phyloP scores from a whole-genome alignment of 169 alveolate genomes.

The Cryptosporidium xiaoi region DNA sequence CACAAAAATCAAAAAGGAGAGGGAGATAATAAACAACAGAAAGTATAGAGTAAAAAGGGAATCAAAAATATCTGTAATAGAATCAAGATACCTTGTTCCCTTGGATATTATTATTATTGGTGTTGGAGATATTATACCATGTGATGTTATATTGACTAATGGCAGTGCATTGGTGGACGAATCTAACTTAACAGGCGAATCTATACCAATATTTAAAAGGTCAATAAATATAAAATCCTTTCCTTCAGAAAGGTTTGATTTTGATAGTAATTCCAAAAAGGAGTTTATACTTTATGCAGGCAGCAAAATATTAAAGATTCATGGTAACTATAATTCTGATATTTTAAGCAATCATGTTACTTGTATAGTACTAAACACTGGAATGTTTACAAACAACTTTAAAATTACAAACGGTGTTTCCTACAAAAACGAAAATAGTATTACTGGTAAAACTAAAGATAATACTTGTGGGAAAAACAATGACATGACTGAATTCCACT shows the following conservation, averaged over 20 bases:
- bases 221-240: constrained; percentile 6
- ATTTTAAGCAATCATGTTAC: background rate
- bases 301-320: constrained; percentile 20
- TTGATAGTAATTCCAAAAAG: background rate
- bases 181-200: constrained; percentile 89
- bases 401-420: constrained; percentile 2
- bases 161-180: constrained; percentile 88
- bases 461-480: background rate
- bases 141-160: constrained; percentile 86
- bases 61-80: background rate
- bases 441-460: background rate
- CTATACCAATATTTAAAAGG: constrained; percentile 86
- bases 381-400: constrained; percentile 34
- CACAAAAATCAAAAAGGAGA: constrained; percentile 9
- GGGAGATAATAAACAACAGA: background rate
- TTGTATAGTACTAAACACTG: constrained; percentile 42
- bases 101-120: constrained; percentile 11
- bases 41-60: constrained; percentile 20
- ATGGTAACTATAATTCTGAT: background rate
- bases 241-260: background rate
- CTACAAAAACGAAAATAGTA: background rate
- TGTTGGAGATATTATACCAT: constrained; percentile 80
- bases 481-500: constrained; percentile 24
- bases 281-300: constrained; percentile 41
- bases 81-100: constrained; percentile 34